phyloP scores from a whole-genome alignment of 495 filamentous ascomycete species.

The Sordaria brevicollis region DNA sequence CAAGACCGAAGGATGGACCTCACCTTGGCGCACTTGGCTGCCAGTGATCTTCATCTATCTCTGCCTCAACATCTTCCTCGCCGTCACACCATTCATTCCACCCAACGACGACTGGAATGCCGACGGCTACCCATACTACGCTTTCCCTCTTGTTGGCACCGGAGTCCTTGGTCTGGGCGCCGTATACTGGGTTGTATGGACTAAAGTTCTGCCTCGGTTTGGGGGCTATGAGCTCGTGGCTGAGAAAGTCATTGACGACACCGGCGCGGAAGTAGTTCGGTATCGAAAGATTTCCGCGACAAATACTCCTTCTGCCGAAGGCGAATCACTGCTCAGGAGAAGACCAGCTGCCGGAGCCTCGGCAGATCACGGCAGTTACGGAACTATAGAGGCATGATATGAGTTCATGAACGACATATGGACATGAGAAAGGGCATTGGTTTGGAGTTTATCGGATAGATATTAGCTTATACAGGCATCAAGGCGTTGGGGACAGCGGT shows the following conservation, averaged over 20 bases:
- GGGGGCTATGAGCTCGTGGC: conserved; percentile 36
- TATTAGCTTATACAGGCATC: background rate
- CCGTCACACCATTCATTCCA: conserved; percentile 40
- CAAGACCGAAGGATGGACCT: conserved; percentile 32
- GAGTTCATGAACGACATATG: background rate
- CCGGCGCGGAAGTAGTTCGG: conserved; percentile 33
- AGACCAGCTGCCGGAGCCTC: background rate
- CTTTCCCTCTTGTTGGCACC: conserved; percentile 41
- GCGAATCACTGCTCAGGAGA: background rate
- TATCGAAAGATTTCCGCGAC: conserved; percentile 14
- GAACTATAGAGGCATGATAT: background rate
- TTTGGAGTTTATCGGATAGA: background rate
- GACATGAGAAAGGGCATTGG: background rate
- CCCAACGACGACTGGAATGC: conserved; percentile 41
- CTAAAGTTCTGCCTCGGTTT: conserved; percentile 32
- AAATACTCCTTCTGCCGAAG: background rate
- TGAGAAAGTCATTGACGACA: conserved; percentile 26
- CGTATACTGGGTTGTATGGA: conserved; percentile 43
- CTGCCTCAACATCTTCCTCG: conserved; percentile 39
- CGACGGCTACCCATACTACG: conserved; percentile 40
- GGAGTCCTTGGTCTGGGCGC: conserved; percentile 35
- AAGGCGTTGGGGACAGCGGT: background rate
- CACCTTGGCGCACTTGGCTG: conserved; percentile 33
- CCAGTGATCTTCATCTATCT: conserved; percentile 34
- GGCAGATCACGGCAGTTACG: background rate